Evolutionary conservation across 2,329 filamentous ascomycete species (phyloP).

Genomic region (Tolypocladium guangdongense): DNA sequence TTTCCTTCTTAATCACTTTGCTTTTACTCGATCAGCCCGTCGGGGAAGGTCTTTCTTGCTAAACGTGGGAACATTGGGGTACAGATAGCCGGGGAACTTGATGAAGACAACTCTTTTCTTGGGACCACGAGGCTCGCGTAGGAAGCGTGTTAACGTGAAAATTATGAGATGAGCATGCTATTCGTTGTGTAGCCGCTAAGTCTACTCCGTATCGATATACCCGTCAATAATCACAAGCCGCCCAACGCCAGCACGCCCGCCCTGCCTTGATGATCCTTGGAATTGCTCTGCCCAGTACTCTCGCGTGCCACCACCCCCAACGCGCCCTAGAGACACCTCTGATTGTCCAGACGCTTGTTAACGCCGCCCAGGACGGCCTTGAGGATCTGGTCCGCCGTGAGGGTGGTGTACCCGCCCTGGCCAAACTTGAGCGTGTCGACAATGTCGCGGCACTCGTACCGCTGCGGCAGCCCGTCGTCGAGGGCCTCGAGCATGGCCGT

Average conservation of each 20-base stretch:
- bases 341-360: conserved; percentile 32
- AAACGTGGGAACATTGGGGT: not conserved
- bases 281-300: no score
- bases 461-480: conserved; percentile 56
- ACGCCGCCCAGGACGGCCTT: conserved; percentile 77
- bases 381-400: conserved; percentile 63
- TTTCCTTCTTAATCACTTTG: no score
- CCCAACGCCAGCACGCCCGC: not conserved
- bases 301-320: no score
- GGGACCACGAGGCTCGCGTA: not conserved
- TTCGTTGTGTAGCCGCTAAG: not conserved
- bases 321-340: not conserved
- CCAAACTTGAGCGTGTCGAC: conserved; percentile 81
- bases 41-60: not conserved
- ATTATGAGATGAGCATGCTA: not conserved
- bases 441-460: conserved; percentile 61
- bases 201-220: not conserved
- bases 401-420: conserved; percentile 22
- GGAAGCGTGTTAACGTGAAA: no score
- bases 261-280: no score
- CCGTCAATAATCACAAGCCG: not conserved
- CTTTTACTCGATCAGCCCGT: not conserved
- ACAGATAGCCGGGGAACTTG: not conserved
- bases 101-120: not conserved
- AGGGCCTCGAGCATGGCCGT: conserved; percentile 55